A percentile compares a stretch with the other conserved stretches of the same genome.
These are phyloP conservation scores for Paramecium primaurelia DNA, from an alignment of 73 alveolate species.

Conservation along the genomic window DNA sequence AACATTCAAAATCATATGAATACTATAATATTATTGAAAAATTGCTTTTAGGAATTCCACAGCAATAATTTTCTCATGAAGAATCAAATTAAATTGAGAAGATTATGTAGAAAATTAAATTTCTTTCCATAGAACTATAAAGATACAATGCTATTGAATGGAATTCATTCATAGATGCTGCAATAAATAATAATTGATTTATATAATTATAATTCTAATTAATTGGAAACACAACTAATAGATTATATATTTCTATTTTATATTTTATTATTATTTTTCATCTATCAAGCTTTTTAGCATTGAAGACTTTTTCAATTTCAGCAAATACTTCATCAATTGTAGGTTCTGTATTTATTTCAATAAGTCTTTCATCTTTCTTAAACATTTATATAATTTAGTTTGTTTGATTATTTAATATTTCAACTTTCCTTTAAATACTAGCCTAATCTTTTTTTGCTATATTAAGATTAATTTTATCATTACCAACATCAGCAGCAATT, in stretches of 20 bases:
- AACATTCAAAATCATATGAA: conserved; percentile 46
- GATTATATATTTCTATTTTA: not conserved
- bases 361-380: not conserved
- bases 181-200: conserved; percentile 40
- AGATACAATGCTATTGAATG: conserved; percentile 79
- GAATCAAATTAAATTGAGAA: conserved; percentile 35
- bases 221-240: not conserved
- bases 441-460: not conserved
- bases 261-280: not conserved
- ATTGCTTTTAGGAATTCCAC: conserved; percentile 2
- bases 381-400: not conserved
- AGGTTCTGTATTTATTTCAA: not conserved
- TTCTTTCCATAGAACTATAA: conserved; percentile 70
- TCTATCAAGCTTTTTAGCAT: not conserved
- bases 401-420: not conserved
- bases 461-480: not conserved
- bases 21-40: conserved; percentile 66
- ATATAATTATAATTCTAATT: not conserved
- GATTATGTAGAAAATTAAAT: conserved; percentile 55
- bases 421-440: not conserved
- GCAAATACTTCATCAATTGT: not conserved
- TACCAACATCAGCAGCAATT: not conserved
- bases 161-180: conserved; percentile 76
- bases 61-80: not conserved
- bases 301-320: not conserved